Base-by-base conservation (phyloP, 2,329 filamentous ascomycete species). In the Phaeosphaeriaceae sp. region DNA sequence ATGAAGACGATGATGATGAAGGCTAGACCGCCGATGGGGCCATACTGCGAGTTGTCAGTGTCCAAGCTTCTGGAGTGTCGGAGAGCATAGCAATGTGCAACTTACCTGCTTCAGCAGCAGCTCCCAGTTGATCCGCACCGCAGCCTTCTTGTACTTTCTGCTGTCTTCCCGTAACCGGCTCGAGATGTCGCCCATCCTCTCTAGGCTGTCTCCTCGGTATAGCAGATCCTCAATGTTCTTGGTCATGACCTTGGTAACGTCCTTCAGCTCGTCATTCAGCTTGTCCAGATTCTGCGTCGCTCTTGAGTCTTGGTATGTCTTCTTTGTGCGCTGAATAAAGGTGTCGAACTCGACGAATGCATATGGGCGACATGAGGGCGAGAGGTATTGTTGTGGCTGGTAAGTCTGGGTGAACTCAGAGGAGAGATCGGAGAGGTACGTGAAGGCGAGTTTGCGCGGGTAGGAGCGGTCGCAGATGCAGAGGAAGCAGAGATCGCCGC, bases 161-260 rank as follows among this genome's bases (percentile, higher is more conserved):
- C 91, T 95, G 75, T 99, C 95, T 76, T 99, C 95, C 63, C 92
- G 84, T 76, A 99, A 80, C 61, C 94, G 84, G 56, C 88, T 90
- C 71, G 91, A 96, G 75, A 97, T 90, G 81, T 98, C 94, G 61
- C 95, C 94, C 95, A 99, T 99, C 72, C 93, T 87, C 81, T 99
- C 95, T 67, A 99, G 81, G 71, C 89, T 95, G 77, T 99, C 95
- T 25, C 95, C 95, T 61, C 96, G 85, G 77, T 99, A 99, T 53
- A 99, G 83, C 74, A 99, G 82, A 78, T 99, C 95, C 83, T 99
- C 95, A 68, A 99, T 98, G 79, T 99, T 99, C 87, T 98, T 98
- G 55, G 93, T 98, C 96, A 99, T 99, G 74, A 99, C 93, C 81
- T 97, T 93, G 1, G 95, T 98, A 54, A 99, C 96, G 79, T 98